These are phyloP conservation scores for Polyporus arcularius DNA, from an alignment of 768 basidiomycete genomes.

Conservation along the genomic window DNA sequence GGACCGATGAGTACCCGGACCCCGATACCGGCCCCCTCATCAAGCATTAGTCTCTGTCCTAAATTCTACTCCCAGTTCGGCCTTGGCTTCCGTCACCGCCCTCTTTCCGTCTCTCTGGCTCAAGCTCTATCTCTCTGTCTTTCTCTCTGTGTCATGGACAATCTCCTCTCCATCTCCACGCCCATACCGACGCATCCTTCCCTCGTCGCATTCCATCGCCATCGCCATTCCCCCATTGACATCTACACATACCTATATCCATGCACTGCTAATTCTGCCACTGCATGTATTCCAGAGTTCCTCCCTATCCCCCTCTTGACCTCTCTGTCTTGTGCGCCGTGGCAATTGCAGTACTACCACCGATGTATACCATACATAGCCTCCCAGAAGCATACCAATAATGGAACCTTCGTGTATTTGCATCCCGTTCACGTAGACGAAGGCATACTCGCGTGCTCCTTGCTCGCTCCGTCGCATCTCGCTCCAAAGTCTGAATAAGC, in stretches of 20 bases:
- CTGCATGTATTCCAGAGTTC: constrained; percentile 16
- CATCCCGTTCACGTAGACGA: neutral
- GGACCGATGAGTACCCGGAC: constrained; percentile 43
- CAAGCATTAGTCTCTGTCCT: constrained; percentile 5
- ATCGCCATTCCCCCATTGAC: neutral
- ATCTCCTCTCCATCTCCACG: neutral
- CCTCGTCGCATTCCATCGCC: neutral
- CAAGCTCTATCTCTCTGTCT: neutral
- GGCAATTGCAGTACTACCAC: constrained; percentile 22
- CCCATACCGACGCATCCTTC: constrained; percentile 5
- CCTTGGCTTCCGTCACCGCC: neutral
- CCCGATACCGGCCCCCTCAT: neutral
- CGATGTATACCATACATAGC: constrained; percentile 29
- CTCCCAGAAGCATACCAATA: constrained; percentile 23
- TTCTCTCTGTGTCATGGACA: constrained; percentile 1
- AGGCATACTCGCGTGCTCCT: neutral
- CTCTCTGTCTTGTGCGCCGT: constrained; percentile 7
- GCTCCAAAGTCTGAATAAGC: no score
- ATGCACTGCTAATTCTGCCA: constrained; percentile 17
- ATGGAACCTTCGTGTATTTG: constrained; percentile 21
- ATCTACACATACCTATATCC: constrained; percentile 24
- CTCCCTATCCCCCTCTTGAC: constrained; percentile 9
- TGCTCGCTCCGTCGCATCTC: no score
- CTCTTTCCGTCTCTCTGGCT: neutral
- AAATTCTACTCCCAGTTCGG: neutral